A percentile compares a stretch with the other conserved stretches of the same genome.
Evolutionary conservation across 2,329 filamentous ascomycete genomes (phyloP).

Genomic region (Trichoderma afroharzianum): DNA sequence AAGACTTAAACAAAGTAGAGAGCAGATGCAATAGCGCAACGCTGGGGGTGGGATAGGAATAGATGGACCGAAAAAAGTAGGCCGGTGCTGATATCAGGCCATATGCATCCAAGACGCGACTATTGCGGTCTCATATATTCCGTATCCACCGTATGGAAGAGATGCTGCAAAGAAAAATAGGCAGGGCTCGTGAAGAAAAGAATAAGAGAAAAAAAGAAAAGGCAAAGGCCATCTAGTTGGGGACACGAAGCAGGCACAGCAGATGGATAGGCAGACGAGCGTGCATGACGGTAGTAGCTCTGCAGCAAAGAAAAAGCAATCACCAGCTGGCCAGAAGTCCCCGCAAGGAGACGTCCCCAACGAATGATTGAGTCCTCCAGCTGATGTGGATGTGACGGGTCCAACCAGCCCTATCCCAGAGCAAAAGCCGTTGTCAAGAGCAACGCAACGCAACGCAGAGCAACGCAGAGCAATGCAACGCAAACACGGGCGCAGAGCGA

Average conservation of each 20-base stretch:
- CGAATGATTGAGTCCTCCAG: constrained; percentile 10
- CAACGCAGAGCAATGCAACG: constrained; percentile 21
- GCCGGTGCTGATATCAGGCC: constrained; percentile 6
- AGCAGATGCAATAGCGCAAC: background rate
- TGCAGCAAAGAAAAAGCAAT: constrained; percentile 3
- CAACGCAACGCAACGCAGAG: constrained; percentile 20
- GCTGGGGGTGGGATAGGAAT: constrained; percentile 1
- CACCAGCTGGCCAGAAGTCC: background rate
- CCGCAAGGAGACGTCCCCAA: constrained; percentile 3
- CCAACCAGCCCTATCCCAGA: constrained; percentile 11
- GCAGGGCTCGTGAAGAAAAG: background rate
- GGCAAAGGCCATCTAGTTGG: constrained; percentile 4
- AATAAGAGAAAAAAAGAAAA: background rate
- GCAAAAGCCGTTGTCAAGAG: constrained; percentile 29
- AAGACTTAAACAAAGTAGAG: background rate
- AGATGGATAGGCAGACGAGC: background rate
- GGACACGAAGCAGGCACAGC: constrained; percentile 5
- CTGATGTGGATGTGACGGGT: constrained; percentile 6
- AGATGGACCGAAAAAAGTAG: constrained; percentile 6
- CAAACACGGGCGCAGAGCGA: constrained; percentile 26
- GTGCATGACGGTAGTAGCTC: background rate
- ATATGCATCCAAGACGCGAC: background rate
- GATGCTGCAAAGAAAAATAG: background rate
- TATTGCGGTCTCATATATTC: background rate
- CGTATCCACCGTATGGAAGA: background rate